A percentile compares a stretch with the other conserved stretches of the same genome.
phyloP scores from a whole-genome alignment of 306 rosid genomes.

The Lathyrus tuberosus region DNA sequence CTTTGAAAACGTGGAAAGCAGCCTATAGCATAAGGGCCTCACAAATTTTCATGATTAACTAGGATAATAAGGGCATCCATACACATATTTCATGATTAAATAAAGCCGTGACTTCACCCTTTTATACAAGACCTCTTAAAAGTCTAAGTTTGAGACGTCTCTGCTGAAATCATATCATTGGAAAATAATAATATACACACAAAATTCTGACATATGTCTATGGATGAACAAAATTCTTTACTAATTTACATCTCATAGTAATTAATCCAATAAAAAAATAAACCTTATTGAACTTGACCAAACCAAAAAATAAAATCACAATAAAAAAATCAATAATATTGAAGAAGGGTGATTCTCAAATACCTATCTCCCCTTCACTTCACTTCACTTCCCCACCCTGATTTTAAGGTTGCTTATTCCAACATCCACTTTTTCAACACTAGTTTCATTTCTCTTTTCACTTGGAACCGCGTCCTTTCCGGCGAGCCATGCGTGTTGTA shows the following conservation, averaged over 20 bases:
- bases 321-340: slow-evolving; percentile 50
- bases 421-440: slow-evolving; percentile 57
- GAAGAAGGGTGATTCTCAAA: slow-evolving; percentile 36
- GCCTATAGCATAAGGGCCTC: too few relatives aligned
- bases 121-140: too few relatives aligned
- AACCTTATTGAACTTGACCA: slow-evolving; percentile 48
- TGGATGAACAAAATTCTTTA: slow-evolving; percentile 52
- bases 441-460: slow-evolving; percentile 47
- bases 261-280: slow-evolving; percentile 49
- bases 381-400: slow-evolving; percentile 61
- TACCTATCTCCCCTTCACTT: slow-evolving; percentile 54
- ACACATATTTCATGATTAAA: too few relatives aligned
- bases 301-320: slow-evolving; percentile 46
- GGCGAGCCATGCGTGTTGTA: slow-evolving; percentile 82
- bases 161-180: background rate
- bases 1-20: too few relatives aligned
- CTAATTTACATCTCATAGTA: slow-evolving; percentile 65
- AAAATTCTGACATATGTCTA: slow-evolving; percentile 42
- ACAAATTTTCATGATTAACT: too few relatives aligned
- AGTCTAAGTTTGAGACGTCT: too few relatives aligned
- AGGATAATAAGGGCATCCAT: too few relatives aligned
- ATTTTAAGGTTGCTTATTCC: slow-evolving; percentile 72
- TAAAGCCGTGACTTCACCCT: too few relatives aligned
- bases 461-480: slow-evolving; percentile 41
- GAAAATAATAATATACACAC: slow-evolving; percentile 40